A percentile compares a stretch with the other conserved stretches of the same genome.
These are phyloP conservation scores for Beauveria sp. DNA, from an alignment of 2,329 filamentous ascomycete species.

Conservation along the genomic window DNA sequence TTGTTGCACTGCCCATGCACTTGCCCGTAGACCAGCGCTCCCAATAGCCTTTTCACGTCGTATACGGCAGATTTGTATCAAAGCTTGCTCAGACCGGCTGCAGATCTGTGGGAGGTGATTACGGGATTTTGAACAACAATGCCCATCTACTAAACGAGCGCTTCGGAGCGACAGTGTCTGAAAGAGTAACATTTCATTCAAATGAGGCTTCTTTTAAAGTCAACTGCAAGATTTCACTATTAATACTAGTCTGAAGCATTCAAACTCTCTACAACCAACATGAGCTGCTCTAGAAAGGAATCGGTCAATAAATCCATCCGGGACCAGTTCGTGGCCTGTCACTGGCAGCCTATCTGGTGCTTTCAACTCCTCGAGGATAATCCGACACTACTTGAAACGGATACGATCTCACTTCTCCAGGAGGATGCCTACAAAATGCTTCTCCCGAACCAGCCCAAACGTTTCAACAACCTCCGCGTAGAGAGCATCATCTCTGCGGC, in stretches of 20 bases:
- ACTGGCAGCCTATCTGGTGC: no score
- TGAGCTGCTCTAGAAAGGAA: neutral
- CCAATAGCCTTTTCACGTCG: neutral
- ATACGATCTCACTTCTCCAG: neutral
- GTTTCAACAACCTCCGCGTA: no score
- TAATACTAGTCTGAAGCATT: neutral
- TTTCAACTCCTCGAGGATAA: neutral
- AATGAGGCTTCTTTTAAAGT: neutral
- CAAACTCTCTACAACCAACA: neutral
- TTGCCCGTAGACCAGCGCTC: neutral
- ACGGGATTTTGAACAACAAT: neutral
- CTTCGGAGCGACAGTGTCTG: neutral
- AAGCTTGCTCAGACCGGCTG: neutral
- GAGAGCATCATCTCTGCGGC: neutral
- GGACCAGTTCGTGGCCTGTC: no score
- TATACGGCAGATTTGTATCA: neutral
- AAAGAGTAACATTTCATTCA: neutral
- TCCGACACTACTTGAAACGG: neutral
- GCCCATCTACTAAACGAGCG: neutral
- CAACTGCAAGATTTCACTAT: neutral
- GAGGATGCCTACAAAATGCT: neutral
- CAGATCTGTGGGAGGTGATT: neutral
- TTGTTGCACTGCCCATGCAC: neutral
- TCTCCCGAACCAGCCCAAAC: neutral
- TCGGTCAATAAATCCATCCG: no score